These are phyloP conservation scores for Chalciporus chontae DNA, from an alignment of 768 basidiomycete genomes.

Conservation along the genomic window DNA sequence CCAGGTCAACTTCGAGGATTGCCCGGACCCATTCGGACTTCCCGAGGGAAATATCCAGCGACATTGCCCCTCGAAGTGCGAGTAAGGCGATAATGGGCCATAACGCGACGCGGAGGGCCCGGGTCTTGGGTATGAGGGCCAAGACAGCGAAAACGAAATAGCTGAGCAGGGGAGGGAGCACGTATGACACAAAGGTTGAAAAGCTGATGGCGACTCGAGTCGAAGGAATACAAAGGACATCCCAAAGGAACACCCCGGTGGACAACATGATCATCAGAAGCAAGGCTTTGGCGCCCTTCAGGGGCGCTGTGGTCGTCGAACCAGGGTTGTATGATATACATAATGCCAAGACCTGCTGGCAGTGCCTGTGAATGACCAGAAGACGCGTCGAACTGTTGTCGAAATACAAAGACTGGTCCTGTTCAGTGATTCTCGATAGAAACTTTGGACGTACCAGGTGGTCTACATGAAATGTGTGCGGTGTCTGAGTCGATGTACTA, in stretches of 20 bases:
- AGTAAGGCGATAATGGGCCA: slow-evolving; percentile 44
- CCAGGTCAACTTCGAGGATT: slow-evolving; percentile 8
- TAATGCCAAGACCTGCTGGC: no score
- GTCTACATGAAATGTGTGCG: no score
- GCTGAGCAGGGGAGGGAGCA: slow-evolving; percentile 42
- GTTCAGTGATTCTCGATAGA: no score
- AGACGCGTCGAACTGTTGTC: no score
- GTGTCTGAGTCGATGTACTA: no score
- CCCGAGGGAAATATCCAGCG: slow-evolving; percentile 11
- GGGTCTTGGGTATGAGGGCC: slow-evolving; percentile 44
- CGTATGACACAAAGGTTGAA: slow-evolving; percentile 32
- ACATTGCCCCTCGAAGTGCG: slow-evolving; percentile 36
- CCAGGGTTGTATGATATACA: no score
- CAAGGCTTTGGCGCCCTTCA: no score
- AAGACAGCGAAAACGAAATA: slow-evolving; percentile 49
- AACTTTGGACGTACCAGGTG: no score
- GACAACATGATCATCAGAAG: no score
- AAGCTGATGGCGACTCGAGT: slow-evolving; percentile 27
- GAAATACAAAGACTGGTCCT: no score
- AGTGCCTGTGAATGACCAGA: no score
- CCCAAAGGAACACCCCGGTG: background rate
- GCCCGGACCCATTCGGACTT: background rate
- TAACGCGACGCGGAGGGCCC: slow-evolving; percentile 40
- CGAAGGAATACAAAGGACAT: slow-evolving; percentile 5
- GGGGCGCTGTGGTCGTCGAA: no score